Evolutionary conservation across 2,329 filamentous ascomycete species (phyloP), one percentile per base, ranked within the genome.

Genomic region (Alternaria sp.): DNA sequence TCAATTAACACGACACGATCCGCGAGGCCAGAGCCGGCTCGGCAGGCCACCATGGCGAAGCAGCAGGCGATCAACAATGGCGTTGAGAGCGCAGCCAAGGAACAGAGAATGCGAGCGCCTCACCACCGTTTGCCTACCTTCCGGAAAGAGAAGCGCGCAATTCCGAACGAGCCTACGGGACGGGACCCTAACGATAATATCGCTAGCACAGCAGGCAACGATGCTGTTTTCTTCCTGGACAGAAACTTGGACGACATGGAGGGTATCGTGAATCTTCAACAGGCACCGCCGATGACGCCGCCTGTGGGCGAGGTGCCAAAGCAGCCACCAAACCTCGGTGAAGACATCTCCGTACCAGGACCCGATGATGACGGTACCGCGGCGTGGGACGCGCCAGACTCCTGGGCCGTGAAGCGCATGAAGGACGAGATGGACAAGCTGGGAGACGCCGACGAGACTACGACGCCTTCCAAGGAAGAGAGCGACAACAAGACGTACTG

Each of bases 381-480:
- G 2, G 88, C 88, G 4, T 99, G 95, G 95, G 92, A 96, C 78
- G 94, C 94, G 4, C 95, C 96, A 1, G 95, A 98, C 79, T 97
- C 94, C 78, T 99, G 96, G 96, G 94, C 92, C 55, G 95, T 98
- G 25, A 92, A 92, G 70, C 90, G 89, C 61, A 81, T 83, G 43
- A 88, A 87, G 8, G 90, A 93, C 70, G 91, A 93, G 58, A 83
- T 85, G 55, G 79, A 82, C 12, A 74, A 85, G n/a, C 69, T 86
- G 84, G 70, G 82, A 77, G 91, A 93, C 60, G 83, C 87, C 14
- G 91, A 94, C 66, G 91, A 95, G 58, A 83, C 86, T 26, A 89
- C 88, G 50, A 87, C 88, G 55, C 86, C 88, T n/a, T 85, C 88
- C 7, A 87, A 88, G 54, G 87, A 90, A 3, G 92, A 95, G 47